A percentile compares a stretch with the other conserved stretches of the same genome.
These are phyloP conservation scores for Chytriomyces sp. DNA, from an alignment of 192 early-diverging fungal genomes.

Conservation along the genomic window DNA sequence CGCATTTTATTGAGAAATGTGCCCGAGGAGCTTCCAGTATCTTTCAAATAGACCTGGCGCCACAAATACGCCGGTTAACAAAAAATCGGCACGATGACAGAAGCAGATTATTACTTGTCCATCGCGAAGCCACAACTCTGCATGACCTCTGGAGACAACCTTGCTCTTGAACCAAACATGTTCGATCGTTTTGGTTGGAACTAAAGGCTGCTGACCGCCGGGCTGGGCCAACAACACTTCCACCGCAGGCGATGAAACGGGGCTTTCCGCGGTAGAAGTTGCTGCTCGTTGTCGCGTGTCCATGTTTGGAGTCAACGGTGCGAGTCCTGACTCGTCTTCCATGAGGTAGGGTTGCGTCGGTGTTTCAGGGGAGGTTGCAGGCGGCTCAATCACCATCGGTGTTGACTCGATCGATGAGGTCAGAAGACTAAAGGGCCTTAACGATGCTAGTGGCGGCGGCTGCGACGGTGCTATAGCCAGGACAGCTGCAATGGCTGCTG, in stretches of 20 bases:
- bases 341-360: not conserved
- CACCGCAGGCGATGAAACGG: conserved; percentile 18
- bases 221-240: conserved; percentile 34
- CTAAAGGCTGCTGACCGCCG: conserved; percentile 33
- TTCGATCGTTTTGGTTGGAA: conserved; percentile 34
- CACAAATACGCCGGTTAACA: not conserved
- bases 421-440: too few species aligned
- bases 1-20: conserved; percentile 92
- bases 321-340: not conserved
- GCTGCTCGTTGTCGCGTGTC: conserved; percentile 16
- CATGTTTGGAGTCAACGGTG: conserved; percentile 16
- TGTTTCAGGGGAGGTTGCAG: not conserved
- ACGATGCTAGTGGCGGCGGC: not conserved
- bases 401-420: conserved; percentile 27
- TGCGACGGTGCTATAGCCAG: not conserved
- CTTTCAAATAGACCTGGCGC: conserved; percentile 80
- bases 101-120: conserved; percentile 45
- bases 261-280: conserved; percentile 31
- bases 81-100: not conserved
- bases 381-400: not conserved
- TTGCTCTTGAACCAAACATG: conserved; percentile 60
- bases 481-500: conserved; percentile 15
- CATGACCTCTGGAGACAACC: conserved; percentile 87
- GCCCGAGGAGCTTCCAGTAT: conserved; percentile 84
- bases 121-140: conserved; percentile 76